Evolutionary conservation across 768 basidiomycete genomes (phyloP).

Genomic region (Russula earlei): DNA sequence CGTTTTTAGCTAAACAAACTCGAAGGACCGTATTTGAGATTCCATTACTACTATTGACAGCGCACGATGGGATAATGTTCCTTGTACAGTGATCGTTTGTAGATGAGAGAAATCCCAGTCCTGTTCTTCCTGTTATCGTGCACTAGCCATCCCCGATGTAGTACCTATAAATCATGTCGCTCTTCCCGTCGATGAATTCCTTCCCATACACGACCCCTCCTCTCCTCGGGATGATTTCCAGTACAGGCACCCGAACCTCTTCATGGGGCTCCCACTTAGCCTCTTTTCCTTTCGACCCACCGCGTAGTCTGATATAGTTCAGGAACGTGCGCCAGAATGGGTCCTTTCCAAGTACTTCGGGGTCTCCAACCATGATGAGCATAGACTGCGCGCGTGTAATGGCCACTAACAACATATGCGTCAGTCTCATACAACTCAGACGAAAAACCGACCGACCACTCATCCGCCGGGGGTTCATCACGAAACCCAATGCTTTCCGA

Average conservation of each 20-base stretch:
- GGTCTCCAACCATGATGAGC: constrained; percentile 54
- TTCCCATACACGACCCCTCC: background rate
- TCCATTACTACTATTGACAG: no score
- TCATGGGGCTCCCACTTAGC: constrained; percentile 30
- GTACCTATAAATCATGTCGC: background rate
- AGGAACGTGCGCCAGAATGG: constrained; percentile 50
- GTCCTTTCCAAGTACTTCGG: constrained; percentile 46
- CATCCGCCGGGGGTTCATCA: constrained; percentile 30
- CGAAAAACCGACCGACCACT: constrained; percentile 26
- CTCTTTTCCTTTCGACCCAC: constrained; percentile 45
- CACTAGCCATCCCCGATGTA: background rate
- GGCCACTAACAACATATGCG: constrained; percentile 35
- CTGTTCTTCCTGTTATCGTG: background rate
- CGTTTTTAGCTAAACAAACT: no score
- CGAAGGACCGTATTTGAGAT: no score
- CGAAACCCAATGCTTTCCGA: constrained; percentile 27
- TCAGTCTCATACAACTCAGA: background rate
- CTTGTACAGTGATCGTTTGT: no score
- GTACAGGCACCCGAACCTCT: background rate
- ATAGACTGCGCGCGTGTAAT: constrained; percentile 57
- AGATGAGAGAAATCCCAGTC: no score
- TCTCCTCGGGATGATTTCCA: background rate
- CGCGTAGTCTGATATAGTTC: constrained; percentile 40
- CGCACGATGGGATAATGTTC: no score
- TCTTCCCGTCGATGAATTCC: constrained; percentile 6